A percentile compares a stretch with the other conserved stretches of the same genome.
Evolutionary conservation across 805 yeast genomes (phyloP).

Genomic region (Millerozyma miso): DNA sequence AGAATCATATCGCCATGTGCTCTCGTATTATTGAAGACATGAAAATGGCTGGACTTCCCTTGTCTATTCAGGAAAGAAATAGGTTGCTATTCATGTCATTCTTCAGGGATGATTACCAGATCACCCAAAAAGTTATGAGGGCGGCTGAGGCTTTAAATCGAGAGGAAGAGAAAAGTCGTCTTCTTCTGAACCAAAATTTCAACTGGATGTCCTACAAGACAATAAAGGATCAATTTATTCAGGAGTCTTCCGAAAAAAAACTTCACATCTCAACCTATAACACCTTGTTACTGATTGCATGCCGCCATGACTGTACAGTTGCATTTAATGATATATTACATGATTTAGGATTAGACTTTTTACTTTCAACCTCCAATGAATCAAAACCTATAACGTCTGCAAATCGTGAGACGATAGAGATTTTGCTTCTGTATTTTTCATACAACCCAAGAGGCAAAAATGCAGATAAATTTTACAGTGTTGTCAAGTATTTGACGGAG

Average conservation of each 20-base stretch:
- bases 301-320: slow-evolving; percentile 21
- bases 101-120: slow-evolving; percentile 25
- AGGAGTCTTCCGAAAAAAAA: slow-evolving; percentile 2
- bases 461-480: slow-evolving; percentile 3
- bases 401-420: slow-evolving; percentile 15
- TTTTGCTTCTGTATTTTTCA: slow-evolving; percentile 13
- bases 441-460: slow-evolving; percentile 1
- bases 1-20: slow-evolving; percentile 16
- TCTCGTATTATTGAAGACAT: slow-evolving; percentile 26
- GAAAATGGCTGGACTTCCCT: slow-evolving; percentile 19
- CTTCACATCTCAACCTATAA: slow-evolving; percentile 18
- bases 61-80: slow-evolving; percentile 27
- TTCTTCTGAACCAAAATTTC: slow-evolving; percentile 12
- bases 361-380: neutral
- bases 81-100: slow-evolving; percentile 24
- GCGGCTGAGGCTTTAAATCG: slow-evolving; percentile 5
- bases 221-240: slow-evolving; percentile 11
- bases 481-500: slow-evolving; percentile 4
- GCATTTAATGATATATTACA: slow-evolving; percentile 20
- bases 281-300: slow-evolving; percentile 23
- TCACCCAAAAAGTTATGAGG: slow-evolving; percentile 12
- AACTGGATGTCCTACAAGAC: slow-evolving; percentile 17
- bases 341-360: slow-evolving; percentile 4
- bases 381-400: slow-evolving; percentile 6
- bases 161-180: neutral